Evolutionary conservation across 805 yeast genomes (phyloP), one percentile per base, ranked within the genome.

Genomic region (Hanseniaspora mollemarum): DNA sequence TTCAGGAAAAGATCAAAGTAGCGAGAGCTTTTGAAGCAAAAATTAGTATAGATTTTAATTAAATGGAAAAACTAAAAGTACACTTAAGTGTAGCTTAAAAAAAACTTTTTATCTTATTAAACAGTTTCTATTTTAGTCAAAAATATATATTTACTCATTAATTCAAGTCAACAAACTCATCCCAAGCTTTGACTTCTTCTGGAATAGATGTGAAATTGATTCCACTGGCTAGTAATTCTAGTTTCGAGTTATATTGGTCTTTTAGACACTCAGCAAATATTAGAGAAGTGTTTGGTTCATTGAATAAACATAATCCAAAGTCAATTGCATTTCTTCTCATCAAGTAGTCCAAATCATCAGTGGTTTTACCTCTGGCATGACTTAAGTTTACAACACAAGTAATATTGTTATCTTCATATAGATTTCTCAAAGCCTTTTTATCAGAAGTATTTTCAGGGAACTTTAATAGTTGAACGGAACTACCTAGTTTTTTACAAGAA

Each of bases 241-340:
- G 46, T 58, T 71, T 69, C 32, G 72, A 72, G 58, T 77, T 69
- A 58, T 84, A 73, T 62, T 87, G 87, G 51, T 69, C 77, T 57
- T 77, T 77, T 70, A 92, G 73, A 56, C 95, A 85, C 62, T 79
- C 71, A 21, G 96, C 87, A 67, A 92, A 92, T 59, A 92, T 70
- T 60, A 80, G 64, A 1, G 96, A 83, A 21, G 98, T 94, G 65
- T 87, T 80, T 57, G 97, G 96, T 72, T 92, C 99, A 65, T 90
- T 92, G 74, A 92, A 90, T 64, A 92, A 73, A 39, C 98, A 96
- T 62, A 90, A 82, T 54, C 85, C 97, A 66, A 92, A 92, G 67
- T 92, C 99, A 70, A 92, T 94, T 43, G 99, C 97, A 67, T 92
- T 92, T 73, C 99, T 83, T 74, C 99, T 83, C 98, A 92, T 92